phyloP scores from a whole-genome alignment of 768 basidiomycete species.

The Leccinum fibrillosum region DNA sequence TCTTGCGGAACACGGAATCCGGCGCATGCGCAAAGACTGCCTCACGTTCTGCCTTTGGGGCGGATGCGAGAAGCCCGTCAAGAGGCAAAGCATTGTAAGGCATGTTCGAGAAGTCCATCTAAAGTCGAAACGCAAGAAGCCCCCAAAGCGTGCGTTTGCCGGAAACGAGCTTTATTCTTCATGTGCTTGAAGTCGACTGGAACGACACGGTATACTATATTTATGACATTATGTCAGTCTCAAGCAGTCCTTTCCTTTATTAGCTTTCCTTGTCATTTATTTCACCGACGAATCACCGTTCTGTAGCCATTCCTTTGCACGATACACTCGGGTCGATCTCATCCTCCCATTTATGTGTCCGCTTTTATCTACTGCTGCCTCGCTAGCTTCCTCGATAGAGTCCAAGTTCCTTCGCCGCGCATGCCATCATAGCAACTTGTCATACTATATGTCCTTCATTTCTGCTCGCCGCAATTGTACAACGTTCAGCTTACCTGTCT shows the following conservation, averaged over 20 bases:
- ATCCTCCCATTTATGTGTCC: neutral
- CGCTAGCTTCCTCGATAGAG: neutral
- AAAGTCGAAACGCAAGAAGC: constrained; percentile 7
- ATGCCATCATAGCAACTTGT: neutral
- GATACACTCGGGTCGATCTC: neutral
- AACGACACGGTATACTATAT: neutral
- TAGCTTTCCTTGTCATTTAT: neutral
- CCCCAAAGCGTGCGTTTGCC: neutral
- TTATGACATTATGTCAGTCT: neutral
- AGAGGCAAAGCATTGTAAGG: constrained; percentile 4
- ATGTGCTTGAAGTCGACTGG: neutral
- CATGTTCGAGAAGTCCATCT: constrained; percentile 19
- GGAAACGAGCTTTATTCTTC: neutral
- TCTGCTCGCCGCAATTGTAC: neutral
- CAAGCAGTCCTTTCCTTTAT: neutral
- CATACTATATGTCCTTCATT: neutral
- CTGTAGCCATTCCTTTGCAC: neutral
- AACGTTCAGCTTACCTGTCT: neutral
- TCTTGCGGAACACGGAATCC: constrained; percentile 13
- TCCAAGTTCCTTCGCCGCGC: neutral
- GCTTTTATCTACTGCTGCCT: neutral
- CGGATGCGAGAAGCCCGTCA: neutral
- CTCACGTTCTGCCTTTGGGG: constrained; percentile 6
- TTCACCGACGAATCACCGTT: neutral
- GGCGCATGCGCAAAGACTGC: neutral